These are phyloP conservation scores for Malassezia caprae DNA, from an alignment of 1,284 basidiomycete genomes.

Conservation along the genomic window DNA sequence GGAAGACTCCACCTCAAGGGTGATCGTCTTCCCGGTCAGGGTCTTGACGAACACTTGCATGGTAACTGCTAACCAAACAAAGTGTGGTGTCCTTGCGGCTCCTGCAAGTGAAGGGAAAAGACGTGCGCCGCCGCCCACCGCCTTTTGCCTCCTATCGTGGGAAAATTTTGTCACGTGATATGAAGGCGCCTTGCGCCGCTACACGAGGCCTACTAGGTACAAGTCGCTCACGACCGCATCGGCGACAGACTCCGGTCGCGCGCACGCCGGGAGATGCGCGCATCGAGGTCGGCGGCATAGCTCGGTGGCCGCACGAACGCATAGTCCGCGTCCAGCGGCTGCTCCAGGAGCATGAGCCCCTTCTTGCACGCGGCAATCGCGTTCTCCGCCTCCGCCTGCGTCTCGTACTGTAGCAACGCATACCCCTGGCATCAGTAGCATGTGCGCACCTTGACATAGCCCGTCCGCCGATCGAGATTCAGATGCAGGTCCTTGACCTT, in stretches of 20 bases:
- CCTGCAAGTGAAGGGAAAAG: conserved; percentile 10
- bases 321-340: conserved; percentile 81
- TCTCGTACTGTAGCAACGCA: conserved; percentile 79
- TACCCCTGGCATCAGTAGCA: conserved; percentile 20
- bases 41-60: conserved; percentile 47
- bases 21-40: conserved; percentile 49
- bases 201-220: background rate
- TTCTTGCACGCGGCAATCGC: conserved; percentile 76
- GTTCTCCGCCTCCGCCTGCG: conserved; percentile 77
- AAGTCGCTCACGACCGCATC: conserved; percentile 8
- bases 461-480: conserved; percentile 90
- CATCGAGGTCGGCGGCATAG: background rate
- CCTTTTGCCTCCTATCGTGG: conserved; percentile 8
- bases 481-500: conserved; percentile 94
- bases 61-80: conserved; percentile 38
- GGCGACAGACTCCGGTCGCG: conserved; percentile 16
- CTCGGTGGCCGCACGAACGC: conserved; percentile 85
- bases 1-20: conserved; percentile 49
- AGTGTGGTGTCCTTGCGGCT: conserved; percentile 34
- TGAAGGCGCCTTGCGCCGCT: background rate
- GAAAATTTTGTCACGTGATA: conserved; percentile 15
- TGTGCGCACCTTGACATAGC: conserved; percentile 77
- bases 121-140: background rate
- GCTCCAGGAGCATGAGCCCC: conserved; percentile 73
- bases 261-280: conserved; percentile 1